Evolutionary conservation across 2,329 filamentous ascomycete species (phyloP), one percentile per base, ranked within the genome.

Genomic region (Pseudofabraea citricarpa): DNA sequence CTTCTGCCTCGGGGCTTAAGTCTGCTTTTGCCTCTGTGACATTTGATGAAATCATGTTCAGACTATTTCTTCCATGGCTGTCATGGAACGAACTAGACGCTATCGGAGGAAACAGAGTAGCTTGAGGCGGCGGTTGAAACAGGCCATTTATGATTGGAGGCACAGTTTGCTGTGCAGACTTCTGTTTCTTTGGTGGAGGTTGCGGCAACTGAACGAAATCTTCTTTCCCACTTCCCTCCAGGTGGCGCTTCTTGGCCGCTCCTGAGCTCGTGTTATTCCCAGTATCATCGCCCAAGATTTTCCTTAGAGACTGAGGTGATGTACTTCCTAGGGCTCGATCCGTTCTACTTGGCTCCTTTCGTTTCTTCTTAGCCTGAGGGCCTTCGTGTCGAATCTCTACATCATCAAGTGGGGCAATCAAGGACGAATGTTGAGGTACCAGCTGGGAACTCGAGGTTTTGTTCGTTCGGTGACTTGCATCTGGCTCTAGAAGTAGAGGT

Each of bases 141-240:
- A 84, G 66, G 39, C 79, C 79, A 47, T 79, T 81, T 58, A 83
- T 83, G 48, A 83, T 83, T 41, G 79, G 79, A 7, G 80, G 80
- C 56, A 80, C 75, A 39, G 74, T 66, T 53, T 77, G 73, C 10
- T 71, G 67, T 3, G 62, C 51, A 13, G 79, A 73, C 57, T 79
- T 82, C 52, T 79, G 77, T 56, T 82, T 83, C 66, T 82, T 82
- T 37, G 78, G 68, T 37, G 78, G 68, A 3, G 79, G 79, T 55
- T 83, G 77, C 1, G 80, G 80, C 13, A 83, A 66, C 56, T 83
- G 79, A 27, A 81, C 72, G 49, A 81, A 77, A 49, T 83, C 78
- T 45, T 83, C 80, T 51, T 80, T 79, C 44, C 64, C 65, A 21
- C 70, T 64, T 6, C n/a, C n/a, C n/a, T 63, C 63, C 39, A 71